A percentile compares a stretch with the other conserved stretches of the same genome.
Conservation (phyloP, 345 rosid species). For the Cardiospermum halicacabum region DNA sequence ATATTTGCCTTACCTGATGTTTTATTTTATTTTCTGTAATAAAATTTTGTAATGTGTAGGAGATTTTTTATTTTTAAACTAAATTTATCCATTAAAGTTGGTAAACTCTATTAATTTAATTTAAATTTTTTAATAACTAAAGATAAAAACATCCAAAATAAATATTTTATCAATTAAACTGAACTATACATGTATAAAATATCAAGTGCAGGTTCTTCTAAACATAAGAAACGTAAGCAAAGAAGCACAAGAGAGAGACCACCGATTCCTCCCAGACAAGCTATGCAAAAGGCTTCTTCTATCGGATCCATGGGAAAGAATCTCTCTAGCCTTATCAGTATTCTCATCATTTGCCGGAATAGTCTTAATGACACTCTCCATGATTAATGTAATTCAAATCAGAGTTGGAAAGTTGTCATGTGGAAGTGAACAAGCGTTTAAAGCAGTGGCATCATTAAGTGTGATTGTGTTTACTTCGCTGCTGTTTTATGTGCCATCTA, state of each 20-base stretch:
- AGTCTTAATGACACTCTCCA: constrained; percentile 8
- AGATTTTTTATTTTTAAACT: too few relatives aligned
- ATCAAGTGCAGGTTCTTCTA: too few relatives aligned
- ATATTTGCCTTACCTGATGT: too few relatives aligned
- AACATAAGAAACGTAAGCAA: background rate
- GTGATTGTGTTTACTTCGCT: constrained; percentile 2
- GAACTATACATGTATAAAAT: too few relatives aligned
- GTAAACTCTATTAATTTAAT: too few relatives aligned
- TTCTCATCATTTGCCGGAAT: constrained; percentile 7
- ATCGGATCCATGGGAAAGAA: background rate
- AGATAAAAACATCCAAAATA: too few relatives aligned
- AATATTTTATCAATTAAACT: too few relatives aligned
- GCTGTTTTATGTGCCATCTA: background rate
- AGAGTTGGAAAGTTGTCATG: constrained; percentile 7
- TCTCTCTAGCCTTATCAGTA: constrained; percentile 6
- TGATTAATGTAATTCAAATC: constrained; percentile 19
- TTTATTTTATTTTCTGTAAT: too few relatives aligned
- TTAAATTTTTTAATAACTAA: too few relatives aligned
- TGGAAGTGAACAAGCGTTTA: background rate
- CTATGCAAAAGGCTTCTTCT: background rate
- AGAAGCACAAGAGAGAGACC: background rate
- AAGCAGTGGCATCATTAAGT: background rate
- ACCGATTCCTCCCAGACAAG: background rate
- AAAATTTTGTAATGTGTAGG: too few relatives aligned
- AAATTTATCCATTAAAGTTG: too few relatives aligned